Evolutionary conservation across 2,329 filamentous ascomycete species (phyloP).

Genomic region (Leptographium lundbergii): DNA sequence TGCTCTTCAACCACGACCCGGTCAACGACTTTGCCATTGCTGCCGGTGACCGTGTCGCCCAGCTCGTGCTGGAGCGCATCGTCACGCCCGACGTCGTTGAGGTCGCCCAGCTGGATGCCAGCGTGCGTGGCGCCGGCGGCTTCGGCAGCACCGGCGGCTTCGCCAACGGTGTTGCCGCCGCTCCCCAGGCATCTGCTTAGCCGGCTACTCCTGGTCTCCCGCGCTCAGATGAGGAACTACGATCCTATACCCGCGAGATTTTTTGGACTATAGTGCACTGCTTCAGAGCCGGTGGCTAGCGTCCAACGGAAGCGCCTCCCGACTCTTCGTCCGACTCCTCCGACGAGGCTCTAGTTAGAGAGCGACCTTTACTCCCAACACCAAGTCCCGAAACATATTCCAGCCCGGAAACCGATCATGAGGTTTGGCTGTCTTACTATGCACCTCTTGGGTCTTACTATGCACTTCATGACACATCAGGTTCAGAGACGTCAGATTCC

Average conservation of each 20-base stretch:
- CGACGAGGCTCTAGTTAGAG: too few relatives aligned
- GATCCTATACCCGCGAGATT: too few relatives aligned
- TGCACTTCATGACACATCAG: neutral
- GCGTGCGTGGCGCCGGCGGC: slow-evolving; percentile 77
- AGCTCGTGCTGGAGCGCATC: slow-evolving; percentile 88
- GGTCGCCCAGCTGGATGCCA: slow-evolving; percentile 78
- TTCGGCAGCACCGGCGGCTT: slow-evolving; percentile 71
- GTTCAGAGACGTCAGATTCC: neutral
- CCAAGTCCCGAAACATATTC: too few relatives aligned
- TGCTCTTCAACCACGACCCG: slow-evolving; percentile 87
- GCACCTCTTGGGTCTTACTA: neutral
- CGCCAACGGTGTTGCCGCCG: neutral
- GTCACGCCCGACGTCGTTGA: slow-evolving; percentile 87
- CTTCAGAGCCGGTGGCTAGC: too few relatives aligned
- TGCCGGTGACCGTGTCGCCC: slow-evolving; percentile 81
- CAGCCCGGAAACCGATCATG: too few relatives aligned
- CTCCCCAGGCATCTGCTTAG: neutral
- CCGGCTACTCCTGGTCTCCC: neutral
- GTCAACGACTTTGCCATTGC: slow-evolving; percentile 61
- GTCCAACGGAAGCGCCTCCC: too few relatives aligned
- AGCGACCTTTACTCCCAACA: too few relatives aligned
- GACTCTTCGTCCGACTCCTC: too few relatives aligned
- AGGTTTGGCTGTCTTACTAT: too few relatives aligned
- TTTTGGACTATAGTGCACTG: too few relatives aligned
- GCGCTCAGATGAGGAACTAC: too few relatives aligned